phyloP scores from a whole-genome alignment of 2,329 filamentous ascomycete genomes.

The Epichloe typhina region DNA sequence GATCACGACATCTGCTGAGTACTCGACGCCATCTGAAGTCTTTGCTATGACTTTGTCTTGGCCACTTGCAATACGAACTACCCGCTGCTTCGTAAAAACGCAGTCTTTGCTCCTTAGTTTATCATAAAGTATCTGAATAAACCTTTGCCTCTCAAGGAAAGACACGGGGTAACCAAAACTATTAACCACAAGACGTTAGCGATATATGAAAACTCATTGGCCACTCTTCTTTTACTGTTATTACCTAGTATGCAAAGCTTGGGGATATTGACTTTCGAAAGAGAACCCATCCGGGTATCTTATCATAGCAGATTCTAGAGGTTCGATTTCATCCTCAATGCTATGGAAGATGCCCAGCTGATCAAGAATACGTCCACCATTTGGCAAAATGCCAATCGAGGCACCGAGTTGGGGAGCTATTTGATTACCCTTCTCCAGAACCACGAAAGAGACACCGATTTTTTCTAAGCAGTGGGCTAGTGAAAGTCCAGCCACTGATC shows the following conservation, averaged over 20 bases:
- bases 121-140: slow-evolving; percentile 21
- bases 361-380: slow-evolving; percentile 32
- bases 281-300: slow-evolving; percentile 5
- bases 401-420: slow-evolving; percentile 34
- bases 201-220: background rate
- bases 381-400: slow-evolving; percentile 30
- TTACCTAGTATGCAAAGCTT: slow-evolving; percentile 4
- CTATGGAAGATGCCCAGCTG: slow-evolving; percentile 26
- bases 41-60: slow-evolving; percentile 10
- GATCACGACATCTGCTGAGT: slow-evolving; percentile 25
- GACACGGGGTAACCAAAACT: slow-evolving; percentile 17
- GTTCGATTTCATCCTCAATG: slow-evolving; percentile 6
- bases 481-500: slow-evolving; percentile 28
- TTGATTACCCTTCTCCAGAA: slow-evolving; percentile 30
- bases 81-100: slow-evolving; percentile 9
- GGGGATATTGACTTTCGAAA: slow-evolving; percentile 7
- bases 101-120: slow-evolving; percentile 17
- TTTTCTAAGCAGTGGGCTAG: slow-evolving; percentile 25
- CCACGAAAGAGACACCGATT: slow-evolving; percentile 31
- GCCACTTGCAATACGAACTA: slow-evolving; percentile 6
- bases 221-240: background rate
- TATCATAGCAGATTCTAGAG: slow-evolving; percentile 5
- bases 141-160: slow-evolving; percentile 22
- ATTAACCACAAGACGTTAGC: background rate
- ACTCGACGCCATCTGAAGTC: slow-evolving; percentile 20